phyloP scores from a whole-genome alignment of 352 stramenopile genomes.

The Pelagophyceae sp. region DNA sequence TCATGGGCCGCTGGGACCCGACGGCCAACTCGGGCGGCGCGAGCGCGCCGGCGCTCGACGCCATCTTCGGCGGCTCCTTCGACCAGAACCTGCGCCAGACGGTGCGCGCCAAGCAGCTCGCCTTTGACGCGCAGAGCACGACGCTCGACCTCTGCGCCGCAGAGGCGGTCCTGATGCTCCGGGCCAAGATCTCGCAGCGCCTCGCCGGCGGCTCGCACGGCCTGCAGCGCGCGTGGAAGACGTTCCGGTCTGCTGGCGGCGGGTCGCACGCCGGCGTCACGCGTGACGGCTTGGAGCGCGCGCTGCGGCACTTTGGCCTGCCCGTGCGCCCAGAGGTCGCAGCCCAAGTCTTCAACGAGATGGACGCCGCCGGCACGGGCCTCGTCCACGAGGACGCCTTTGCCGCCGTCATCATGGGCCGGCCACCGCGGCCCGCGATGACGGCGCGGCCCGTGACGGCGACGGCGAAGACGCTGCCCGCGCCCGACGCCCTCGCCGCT shows the following conservation, averaged over 20 bases:
- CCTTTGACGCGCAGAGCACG: neutral
- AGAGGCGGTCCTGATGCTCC: neutral
- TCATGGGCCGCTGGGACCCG: neutral
- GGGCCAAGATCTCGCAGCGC: neutral
- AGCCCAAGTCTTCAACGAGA: neutral
- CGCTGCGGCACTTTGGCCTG: neutral
- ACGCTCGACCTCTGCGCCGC: neutral
- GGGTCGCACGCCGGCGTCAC: neutral
- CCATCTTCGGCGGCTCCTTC: no score
- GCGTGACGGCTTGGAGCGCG: neutral
- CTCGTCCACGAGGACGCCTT: neutral
- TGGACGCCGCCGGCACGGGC: neutral
- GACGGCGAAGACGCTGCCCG: no score
- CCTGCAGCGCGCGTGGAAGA: neutral
- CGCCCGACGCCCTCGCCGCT: no score
- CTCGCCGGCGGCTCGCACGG: neutral
- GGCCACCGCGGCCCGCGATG: no score
- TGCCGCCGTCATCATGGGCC: neutral
- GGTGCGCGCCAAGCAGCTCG: neutral
- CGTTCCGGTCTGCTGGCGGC: conserved; percentile 5
- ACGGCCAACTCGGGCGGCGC: neutral
- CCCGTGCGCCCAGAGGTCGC: neutral
- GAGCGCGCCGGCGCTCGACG: neutral
- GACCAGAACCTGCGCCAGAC: neutral
- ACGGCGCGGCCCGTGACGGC: no score